Percentiles rank a stretch among this genome's conserved stretches.
Conservation (phyloP, 805 yeast species). For the Groenewaldozyma tartarivorans region DNA sequence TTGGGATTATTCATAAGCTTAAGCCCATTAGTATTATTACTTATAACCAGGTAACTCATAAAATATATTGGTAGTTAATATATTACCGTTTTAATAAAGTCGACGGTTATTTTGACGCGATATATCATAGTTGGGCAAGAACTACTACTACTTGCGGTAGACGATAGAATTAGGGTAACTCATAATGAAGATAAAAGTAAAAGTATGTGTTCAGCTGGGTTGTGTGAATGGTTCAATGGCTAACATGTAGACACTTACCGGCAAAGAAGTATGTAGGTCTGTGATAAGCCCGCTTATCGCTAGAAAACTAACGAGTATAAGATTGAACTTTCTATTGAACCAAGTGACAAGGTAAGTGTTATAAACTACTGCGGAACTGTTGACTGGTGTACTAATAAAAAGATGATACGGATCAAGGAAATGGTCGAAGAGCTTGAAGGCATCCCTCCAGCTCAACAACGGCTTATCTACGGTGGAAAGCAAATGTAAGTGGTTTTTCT, state of each 20-base stretch:
- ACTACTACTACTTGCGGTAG: too few relatives aligned
- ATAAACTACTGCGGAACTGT: background rate
- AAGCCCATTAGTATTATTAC: too few relatives aligned
- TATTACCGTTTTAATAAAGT: too few relatives aligned
- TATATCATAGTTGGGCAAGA: too few relatives aligned
- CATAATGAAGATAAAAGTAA: conserved; percentile 59
- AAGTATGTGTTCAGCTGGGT: conserved; percentile 38
- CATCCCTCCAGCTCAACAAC: conserved; percentile 92
- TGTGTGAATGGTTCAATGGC: too few relatives aligned
- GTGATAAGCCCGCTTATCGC: too few relatives aligned
- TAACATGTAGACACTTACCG: conserved; percentile 51
- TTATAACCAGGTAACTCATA: too few relatives aligned
- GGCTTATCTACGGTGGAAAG: conserved; percentile 81
- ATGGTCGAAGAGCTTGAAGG: conserved; percentile 94
- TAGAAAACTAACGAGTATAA: too few relatives aligned
- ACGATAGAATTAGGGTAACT: too few relatives aligned
- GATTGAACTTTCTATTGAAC: conserved; percentile 67
- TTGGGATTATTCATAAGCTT: too few relatives aligned
- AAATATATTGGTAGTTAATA: too few relatives aligned
- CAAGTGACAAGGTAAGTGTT: conserved; percentile 49
- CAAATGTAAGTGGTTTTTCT: conserved; percentile 51
- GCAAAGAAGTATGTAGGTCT: conserved; percentile 57
- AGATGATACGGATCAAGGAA: conserved; percentile 69
- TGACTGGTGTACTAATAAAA: conserved; percentile 4
- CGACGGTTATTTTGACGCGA: too few relatives aligned